phyloP scores from a whole-genome alignment of 1,284 basidiomycete genomes.

The Boletus sp. region DNA sequence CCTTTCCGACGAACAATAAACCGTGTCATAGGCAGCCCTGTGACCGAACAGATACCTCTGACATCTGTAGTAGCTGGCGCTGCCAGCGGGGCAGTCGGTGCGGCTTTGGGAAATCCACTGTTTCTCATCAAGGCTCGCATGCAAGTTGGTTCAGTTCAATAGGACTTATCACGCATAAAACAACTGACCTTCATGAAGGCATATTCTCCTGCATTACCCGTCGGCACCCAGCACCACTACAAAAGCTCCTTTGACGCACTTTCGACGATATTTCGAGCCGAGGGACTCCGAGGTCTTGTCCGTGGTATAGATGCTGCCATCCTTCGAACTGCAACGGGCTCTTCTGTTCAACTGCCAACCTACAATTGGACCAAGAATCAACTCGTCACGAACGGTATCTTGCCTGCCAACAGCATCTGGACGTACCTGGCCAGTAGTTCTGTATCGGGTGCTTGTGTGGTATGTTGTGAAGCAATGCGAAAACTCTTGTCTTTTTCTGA shows the following conservation, averaged over 20 bases:
- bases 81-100: slow-evolving; percentile 85
- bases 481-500: slow-evolving; percentile 3
- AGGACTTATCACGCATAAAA: background rate
- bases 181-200: slow-evolving; percentile 47
- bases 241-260: slow-evolving; percentile 81
- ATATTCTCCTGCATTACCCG: slow-evolving; percentile 89
- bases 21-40: slow-evolving; percentile 57
- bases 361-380: slow-evolving; percentile 91
- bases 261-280: slow-evolving; percentile 71
- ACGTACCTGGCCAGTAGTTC: slow-evolving; percentile 87
- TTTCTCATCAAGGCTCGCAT: slow-evolving; percentile 97
- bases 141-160: slow-evolving; percentile 59
- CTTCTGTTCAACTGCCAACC: slow-evolving; percentile 89
- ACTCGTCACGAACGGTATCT: slow-evolving; percentile 60
- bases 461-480: slow-evolving; percentile 39
- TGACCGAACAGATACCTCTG: slow-evolving; percentile 62
- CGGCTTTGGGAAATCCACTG: slow-evolving; percentile 87
- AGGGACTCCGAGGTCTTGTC: slow-evolving; percentile 76
- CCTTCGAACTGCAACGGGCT: slow-evolving; percentile 91
- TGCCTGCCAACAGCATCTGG: slow-evolving; percentile 73
- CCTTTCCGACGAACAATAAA: slow-evolving; percentile 81
- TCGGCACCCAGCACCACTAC: slow-evolving; percentile 92
- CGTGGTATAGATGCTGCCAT: slow-evolving; percentile 94
- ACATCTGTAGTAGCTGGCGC: slow-evolving; percentile 86
- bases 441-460: slow-evolving; percentile 89